Evolutionary conservation across 73 alveolate species (phyloP).

Genomic region (Paramecium caudatum): DNA sequence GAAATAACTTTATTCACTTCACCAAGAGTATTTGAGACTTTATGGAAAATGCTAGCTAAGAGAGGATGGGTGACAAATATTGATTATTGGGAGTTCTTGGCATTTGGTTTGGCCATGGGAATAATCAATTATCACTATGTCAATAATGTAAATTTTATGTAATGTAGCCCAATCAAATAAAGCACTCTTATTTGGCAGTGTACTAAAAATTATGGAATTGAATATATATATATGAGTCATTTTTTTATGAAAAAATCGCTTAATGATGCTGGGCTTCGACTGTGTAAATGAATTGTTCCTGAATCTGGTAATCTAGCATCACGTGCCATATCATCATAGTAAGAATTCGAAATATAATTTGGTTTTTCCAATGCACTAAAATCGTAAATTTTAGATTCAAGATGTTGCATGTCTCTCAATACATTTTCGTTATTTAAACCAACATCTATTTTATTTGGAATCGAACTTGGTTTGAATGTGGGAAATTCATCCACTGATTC

Average conservation of each 20-base stretch:
- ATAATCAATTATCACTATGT: slow-evolving; percentile 39
- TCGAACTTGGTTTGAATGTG: slow-evolving; percentile 36
- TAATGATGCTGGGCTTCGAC: slow-evolving; percentile 53
- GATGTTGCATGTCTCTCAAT: background rate
- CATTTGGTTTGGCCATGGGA: slow-evolving; percentile 60
- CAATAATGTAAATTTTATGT: background rate
- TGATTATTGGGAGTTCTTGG: slow-evolving; percentile 53
- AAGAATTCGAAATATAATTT: background rate
- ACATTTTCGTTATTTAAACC: background rate
- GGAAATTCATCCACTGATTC: slow-evolving; percentile 39
- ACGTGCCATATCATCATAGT: background rate
- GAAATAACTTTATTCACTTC: slow-evolving; percentile 46
- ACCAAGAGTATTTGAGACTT: slow-evolving; percentile 10
- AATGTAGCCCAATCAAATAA: slow-evolving; percentile 21
- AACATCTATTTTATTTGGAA: slow-evolving; percentile 40
- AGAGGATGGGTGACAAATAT: slow-evolving; percentile 18
- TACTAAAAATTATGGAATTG: slow-evolving; percentile 36
- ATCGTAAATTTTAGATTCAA: slow-evolving; percentile 18
- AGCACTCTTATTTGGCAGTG: slow-evolving; percentile 1
- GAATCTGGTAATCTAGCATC: slow-evolving; percentile 43
- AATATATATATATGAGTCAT: background rate
- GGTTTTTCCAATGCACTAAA: slow-evolving; percentile 6
- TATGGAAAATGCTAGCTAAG: slow-evolving; percentile 22
- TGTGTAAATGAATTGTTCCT: slow-evolving; percentile 32
- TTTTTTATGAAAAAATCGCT: slow-evolving; percentile 53